Base-by-base conservation (phyloP, 1,284 basidiomycete species). In the Ganoderma meredithae region DNA sequence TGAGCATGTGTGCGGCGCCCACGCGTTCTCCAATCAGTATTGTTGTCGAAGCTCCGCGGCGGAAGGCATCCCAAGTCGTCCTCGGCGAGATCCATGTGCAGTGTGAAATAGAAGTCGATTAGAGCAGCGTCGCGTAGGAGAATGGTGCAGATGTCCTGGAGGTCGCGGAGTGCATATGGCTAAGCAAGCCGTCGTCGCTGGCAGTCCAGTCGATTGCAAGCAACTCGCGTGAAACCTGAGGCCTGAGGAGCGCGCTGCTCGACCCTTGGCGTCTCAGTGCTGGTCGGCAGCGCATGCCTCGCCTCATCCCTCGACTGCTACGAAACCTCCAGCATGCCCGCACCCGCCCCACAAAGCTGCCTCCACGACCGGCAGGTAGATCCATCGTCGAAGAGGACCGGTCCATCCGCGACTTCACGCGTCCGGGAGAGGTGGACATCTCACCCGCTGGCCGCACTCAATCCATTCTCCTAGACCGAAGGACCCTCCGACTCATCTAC, bases 261-360 rank as follows among this genome's bases (percentile, higher is more conserved):
- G 39, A 17, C 39, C 25, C 43, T 43, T 43, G 19, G 58, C 39
- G 58, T 27, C 36, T 25, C 58, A 7, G 58, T 40, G 36, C 40
- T 25, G 36, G n/a, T 60, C 58, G n/a, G 63, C 49, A 47, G 59
- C 64, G 65, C 66, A 92, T 92, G 90, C 86, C 89, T 75, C 90
- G 90, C 74, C 81, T 92, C 75, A 79, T 92, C 65, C 86, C 87
- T 60, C 89, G 90, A 75, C 86, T 92, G 17, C 77, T 88, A 58
- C 76, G 81, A 69, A 76, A 74, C 39, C 78, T 88, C 62, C 74
- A 81, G 44, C 74, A 80, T 59, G 73, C 72, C 27, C 69, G 64
- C 58, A 33, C 53, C 12, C 69, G 65, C 17, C 63, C 61, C n/a
- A 62, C 63, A 12, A 60, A 58, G 22, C 36, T 47, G 19, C 17